Conservation (phyloP, 768 basidiomycete species). For the Hericium rajendrae region DNA sequence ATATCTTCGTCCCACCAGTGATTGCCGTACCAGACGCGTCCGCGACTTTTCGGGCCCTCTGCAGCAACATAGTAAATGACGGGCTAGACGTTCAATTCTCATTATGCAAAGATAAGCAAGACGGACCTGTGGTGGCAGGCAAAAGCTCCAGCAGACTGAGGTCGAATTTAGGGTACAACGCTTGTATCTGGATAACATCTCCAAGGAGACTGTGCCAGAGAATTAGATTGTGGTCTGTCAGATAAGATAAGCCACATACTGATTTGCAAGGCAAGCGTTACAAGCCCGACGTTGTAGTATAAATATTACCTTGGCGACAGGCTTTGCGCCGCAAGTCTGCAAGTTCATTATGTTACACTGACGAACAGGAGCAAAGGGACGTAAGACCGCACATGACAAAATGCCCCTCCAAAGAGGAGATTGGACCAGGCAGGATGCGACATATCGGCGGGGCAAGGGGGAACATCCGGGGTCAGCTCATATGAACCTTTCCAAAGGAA, state of each 20-base stretch:
- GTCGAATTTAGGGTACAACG: background rate
- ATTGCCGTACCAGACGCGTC: background rate
- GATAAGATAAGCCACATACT: background rate
- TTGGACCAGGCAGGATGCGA: constrained; percentile 4
- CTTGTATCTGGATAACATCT: background rate
- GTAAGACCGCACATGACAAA: constrained; percentile 5
- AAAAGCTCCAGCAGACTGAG: background rate
- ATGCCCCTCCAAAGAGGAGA: constrained; percentile 7
- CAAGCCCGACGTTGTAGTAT: constrained; percentile 8
- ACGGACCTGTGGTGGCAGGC: background rate
- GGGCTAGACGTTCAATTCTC: too few relatives aligned
- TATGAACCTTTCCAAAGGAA: constrained; percentile 19
- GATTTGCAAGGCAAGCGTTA: constrained; percentile 4
- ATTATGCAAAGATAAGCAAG: background rate
- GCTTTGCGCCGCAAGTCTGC: constrained; percentile 9
- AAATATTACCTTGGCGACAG: constrained; percentile 6
- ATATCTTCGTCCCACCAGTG: background rate
- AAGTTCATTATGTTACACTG: background rate
- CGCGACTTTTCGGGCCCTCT: background rate
- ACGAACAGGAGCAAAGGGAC: too few relatives aligned
- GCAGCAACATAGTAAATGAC: background rate
- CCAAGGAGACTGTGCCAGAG: too few relatives aligned
- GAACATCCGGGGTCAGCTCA: background rate
- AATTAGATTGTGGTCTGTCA: too few relatives aligned
- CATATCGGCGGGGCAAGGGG: constrained; percentile 8